A percentile compares a stretch with the other conserved stretches of the same genome.
Evolutionary conservation across 2,329 filamentous ascomycete species (phyloP).

Genomic region (Cytospora mali): DNA sequence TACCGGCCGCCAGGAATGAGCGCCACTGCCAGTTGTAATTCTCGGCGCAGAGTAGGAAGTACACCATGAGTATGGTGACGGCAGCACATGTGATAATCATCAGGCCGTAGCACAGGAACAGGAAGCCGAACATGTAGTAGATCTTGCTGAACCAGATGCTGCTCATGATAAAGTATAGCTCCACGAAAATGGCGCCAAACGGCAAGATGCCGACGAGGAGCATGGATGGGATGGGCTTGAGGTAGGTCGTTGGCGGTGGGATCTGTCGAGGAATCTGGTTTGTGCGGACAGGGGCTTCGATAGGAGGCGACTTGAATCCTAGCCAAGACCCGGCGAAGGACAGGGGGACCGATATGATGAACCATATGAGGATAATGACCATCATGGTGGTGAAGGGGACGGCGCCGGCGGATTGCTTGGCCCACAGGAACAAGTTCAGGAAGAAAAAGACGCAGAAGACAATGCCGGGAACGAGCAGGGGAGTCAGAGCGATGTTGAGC

Average conservation of each 20-base stretch:
- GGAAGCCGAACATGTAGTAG: constrained; percentile 99
- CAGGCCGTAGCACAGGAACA: constrained; percentile 95
- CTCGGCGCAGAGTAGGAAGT: constrained; percentile 93
- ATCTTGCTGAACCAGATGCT: constrained; percentile 98
- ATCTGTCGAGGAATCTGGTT: constrained; percentile 99
- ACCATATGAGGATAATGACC: constrained; percentile 92
- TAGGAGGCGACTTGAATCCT: constrained; percentile 74
- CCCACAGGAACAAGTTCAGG: constrained; percentile 95
- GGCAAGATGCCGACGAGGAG: constrained; percentile 89
- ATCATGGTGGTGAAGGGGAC: constrained; percentile 98
- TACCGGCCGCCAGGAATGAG: constrained; percentile 87
- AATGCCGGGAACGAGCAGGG: constrained; percentile 79
- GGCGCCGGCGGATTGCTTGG: constrained; percentile 85
- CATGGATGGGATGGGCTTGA: constrained; percentile 86
- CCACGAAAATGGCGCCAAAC: constrained; percentile 96
- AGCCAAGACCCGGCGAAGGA: constrained; percentile 91
- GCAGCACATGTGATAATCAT: constrained; percentile 96
- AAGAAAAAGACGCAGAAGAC: constrained; percentile 91
- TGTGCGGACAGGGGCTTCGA: constrained; percentile 83
- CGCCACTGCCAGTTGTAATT: constrained; percentile 99
- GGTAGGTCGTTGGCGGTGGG: constrained; percentile 79
- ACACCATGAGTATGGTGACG: constrained; percentile 91
- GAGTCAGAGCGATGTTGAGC: constrained; percentile 86
- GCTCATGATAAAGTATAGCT: constrained; percentile 99
- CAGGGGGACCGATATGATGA: constrained; percentile 90